phyloP scores from a whole-genome alignment of 768 basidiomycete genomes.

The Pisolithus marmoratus region DNA sequence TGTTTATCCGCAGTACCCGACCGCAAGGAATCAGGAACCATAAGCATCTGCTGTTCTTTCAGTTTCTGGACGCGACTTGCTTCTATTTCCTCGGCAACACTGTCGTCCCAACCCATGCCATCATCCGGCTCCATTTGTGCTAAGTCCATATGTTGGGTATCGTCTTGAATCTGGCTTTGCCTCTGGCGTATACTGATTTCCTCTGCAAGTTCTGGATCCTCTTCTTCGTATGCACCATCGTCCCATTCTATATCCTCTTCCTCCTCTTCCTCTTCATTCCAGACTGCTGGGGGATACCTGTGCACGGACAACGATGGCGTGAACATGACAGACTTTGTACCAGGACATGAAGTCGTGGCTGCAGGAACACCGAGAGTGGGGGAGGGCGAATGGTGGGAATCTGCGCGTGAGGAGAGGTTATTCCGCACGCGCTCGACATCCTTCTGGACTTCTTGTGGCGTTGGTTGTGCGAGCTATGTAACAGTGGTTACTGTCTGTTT shows the following conservation, averaged over 20 bases:
- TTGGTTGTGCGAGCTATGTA: constrained; percentile 27
- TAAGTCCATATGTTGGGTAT: constrained; percentile 23
- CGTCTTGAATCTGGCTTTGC: constrained; percentile 29
- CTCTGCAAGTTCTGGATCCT: constrained; percentile 57
- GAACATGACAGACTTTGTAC: constrained; percentile 61
- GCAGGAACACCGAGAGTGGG: constrained; percentile 35
- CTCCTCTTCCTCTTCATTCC: constrained; percentile 70
- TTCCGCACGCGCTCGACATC: constrained; percentile 50
- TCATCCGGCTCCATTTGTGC: constrained; percentile 67
- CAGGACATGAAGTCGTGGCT: constrained; percentile 17
- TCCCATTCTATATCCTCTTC: constrained; percentile 51
- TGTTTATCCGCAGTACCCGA: constrained; percentile 27
- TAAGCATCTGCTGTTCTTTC: constrained; percentile 15
- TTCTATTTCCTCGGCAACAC: constrained; percentile 49
- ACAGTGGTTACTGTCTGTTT: not conserved
- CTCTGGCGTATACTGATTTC: constrained; percentile 43
- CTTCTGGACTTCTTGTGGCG: constrained; percentile 52
- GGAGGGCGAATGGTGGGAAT: constrained; percentile 45
- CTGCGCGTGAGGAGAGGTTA: constrained; percentile 44
- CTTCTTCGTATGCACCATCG: constrained; percentile 65
- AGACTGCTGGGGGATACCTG: constrained; percentile 78
- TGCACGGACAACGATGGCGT: constrained; percentile 60
- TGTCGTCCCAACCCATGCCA: constrained; percentile 85
- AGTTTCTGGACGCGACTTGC: constrained; percentile 24
- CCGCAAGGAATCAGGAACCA: constrained; percentile 32